phyloP scores from a whole-genome alignment of 2,329 filamentous ascomycete genomes.

The Beauveria medogensis region DNA sequence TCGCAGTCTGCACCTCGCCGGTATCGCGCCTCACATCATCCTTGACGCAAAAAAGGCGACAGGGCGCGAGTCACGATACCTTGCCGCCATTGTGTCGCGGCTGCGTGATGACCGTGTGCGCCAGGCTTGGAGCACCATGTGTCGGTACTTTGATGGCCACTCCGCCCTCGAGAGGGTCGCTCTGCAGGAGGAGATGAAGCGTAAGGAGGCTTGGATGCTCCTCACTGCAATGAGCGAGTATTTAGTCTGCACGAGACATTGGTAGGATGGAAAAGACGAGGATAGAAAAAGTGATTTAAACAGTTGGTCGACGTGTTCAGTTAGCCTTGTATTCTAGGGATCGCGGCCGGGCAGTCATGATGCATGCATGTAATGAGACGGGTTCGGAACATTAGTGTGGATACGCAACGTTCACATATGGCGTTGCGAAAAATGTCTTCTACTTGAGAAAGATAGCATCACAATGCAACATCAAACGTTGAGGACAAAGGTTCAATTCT shows the following conservation, averaged over 20 bases:
- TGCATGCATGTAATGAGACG: neutral
- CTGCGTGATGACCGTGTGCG: conserved; percentile 50
- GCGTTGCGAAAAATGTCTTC: too few species aligned
- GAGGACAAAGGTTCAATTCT: conserved; percentile 11
- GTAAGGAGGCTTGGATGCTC: conserved; percentile 68
- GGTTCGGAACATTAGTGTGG: neutral
- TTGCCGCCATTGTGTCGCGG: conserved; percentile 49
- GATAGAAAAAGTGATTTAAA: neutral
- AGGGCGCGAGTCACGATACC: conserved; percentile 66
- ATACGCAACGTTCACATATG: neutral
- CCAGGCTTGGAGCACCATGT: conserved; percentile 63
- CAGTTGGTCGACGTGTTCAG: neutral
- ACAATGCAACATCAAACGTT: neutral
- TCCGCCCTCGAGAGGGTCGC: conserved; percentile 81
- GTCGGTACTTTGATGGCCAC: conserved; percentile 81
- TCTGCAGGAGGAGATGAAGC: conserved; percentile 76
- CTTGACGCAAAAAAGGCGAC: conserved; percentile 71
- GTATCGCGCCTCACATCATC: conserved; percentile 58
- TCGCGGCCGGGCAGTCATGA: neutral
- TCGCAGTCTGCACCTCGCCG: conserved; percentile 46
- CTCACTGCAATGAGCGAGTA: conserved; percentile 60
- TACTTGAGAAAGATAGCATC: neutral
- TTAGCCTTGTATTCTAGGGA: neutral
- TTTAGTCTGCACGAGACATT: conserved; percentile 60
- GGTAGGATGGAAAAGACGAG: conserved; percentile 37